Percentiles rank a stretch among this genome's conserved stretches.
phyloP scores from a whole-genome alignment of 805 yeast genomes.

The Schwanniomyces polymorphus region DNA sequence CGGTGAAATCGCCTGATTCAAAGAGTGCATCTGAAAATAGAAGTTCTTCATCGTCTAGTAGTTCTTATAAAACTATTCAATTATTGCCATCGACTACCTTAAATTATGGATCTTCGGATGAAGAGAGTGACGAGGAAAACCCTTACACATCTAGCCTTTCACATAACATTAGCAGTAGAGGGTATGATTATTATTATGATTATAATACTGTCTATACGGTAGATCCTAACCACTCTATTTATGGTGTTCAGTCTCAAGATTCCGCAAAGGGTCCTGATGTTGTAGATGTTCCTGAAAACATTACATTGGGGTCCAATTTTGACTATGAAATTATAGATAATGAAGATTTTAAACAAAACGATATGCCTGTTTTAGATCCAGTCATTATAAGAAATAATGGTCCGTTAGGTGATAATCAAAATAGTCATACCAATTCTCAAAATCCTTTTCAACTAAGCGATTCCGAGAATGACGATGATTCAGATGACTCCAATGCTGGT shows the following conservation, averaged over 20 bases:
- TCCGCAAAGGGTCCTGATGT: slow-evolving; percentile 30
- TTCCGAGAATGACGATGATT: slow-evolving; percentile 23
- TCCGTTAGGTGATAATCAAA: background rate
- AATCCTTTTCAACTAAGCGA: slow-evolving; percentile 12
- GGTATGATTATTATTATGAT: slow-evolving; percentile 76
- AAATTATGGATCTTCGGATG: slow-evolving; percentile 68
- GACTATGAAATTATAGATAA: slow-evolving; percentile 36
- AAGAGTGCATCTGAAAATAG: slow-evolving; percentile 21
- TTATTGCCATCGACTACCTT: slow-evolving; percentile 83
- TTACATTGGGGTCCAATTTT: slow-evolving; percentile 38
- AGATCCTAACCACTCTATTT: slow-evolving; percentile 44
- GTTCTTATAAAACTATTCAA: slow-evolving; percentile 59
- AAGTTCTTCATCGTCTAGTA: slow-evolving; percentile 29
- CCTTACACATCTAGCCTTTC: slow-evolving; percentile 56
- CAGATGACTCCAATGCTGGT: slow-evolving; percentile 35
- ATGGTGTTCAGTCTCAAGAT: slow-evolving; percentile 29
- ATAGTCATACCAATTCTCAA: background rate
- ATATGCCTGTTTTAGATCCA: slow-evolving; percentile 28
- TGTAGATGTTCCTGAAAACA: slow-evolving; percentile 48
- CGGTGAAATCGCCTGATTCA: slow-evolving; percentile 8
- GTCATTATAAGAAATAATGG: slow-evolving; percentile 11
- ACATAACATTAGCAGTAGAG: slow-evolving; percentile 63
- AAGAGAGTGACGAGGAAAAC: slow-evolving; percentile 60
- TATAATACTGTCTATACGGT: slow-evolving; percentile 73
- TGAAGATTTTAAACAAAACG: slow-evolving; percentile 15